phyloP scores from a whole-genome alignment of 306 rosid genomes.

The Medicago ruthenica region DNA sequence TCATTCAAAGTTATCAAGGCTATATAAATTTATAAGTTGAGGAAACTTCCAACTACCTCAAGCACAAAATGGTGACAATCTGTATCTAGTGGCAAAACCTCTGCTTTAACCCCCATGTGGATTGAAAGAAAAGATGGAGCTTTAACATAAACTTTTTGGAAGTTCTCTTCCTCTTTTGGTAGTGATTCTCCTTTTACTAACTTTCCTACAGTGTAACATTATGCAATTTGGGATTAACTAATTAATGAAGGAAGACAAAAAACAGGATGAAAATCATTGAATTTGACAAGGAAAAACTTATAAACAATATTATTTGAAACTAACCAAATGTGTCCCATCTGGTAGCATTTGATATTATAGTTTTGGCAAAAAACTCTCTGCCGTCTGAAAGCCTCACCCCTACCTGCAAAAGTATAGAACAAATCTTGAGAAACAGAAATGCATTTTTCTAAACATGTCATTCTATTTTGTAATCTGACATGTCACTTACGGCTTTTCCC shows the following conservation, averaged over 20 bases:
- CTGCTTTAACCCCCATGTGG: constrained; percentile 97
- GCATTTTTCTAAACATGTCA: constrained; percentile 37
- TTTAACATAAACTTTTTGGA: constrained; percentile 84
- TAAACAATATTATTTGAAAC: constrained; percentile 43
- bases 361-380: constrained; percentile 81
- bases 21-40: constrained; percentile 29
- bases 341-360: constrained; percentile 93
- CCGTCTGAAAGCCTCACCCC: constrained; percentile 90
- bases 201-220: constrained; percentile 59
- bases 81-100: constrained; percentile 86
- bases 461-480: constrained; percentile 24
- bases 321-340: constrained; percentile 99
- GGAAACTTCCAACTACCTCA: constrained; percentile 65
- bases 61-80: constrained; percentile 97
- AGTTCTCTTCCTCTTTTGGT: constrained; percentile 88
- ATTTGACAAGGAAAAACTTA: constrained; percentile 4
- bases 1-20: constrained; percentile 27
- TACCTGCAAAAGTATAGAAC: constrained; percentile 58
- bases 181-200: constrained; percentile 68
- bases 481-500: constrained; percentile 83
- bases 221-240: constrained; percentile 36
- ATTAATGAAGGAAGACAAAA: constrained; percentile 19
- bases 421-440: constrained; percentile 38
- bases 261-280: constrained; percentile 38
- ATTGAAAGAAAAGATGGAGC: constrained; percentile 98